Base-by-base conservation (phyloP, 208 protist species). In the Leishmania tropica region DNA sequence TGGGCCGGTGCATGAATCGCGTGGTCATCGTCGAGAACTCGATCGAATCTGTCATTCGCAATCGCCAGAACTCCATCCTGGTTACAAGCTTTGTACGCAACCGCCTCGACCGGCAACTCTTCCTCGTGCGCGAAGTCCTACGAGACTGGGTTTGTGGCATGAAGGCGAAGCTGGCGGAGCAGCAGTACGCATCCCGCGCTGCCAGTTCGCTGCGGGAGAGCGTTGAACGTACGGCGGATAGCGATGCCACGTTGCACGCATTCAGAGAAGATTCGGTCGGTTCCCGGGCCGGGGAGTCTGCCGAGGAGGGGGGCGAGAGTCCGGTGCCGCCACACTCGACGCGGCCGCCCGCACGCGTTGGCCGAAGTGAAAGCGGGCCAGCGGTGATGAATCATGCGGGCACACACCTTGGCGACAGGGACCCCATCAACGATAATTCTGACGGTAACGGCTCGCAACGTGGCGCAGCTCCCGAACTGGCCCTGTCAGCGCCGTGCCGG, bases 11-110 rank as follows among this genome's bases (percentile, higher is more conserved):
- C 24, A 85, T 98, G 78, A 83, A 93, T n/a, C 88, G 88, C 76
- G 85, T 90, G 47, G 90, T 95, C 65, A 97, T 98, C 79, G 88
- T 98, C n/a, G 94, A 98, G 80, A 98, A 98, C 86, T 89, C 92
- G n/a, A 87, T 93, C n/a, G 80, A 87, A n/a, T 96, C 90, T 10
- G 94, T 98, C 31, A 76, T 78, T 47, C 80, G 94, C 62, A 98
- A 98, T 81, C 88, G 92, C 54, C 65, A 76, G 73, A 92, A 97
- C 81, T 90, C 93, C 21, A 94, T 98, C 64, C 84, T 98, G 40
- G 92, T 98, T n/a, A 90, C 84, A 15, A 95, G 95, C 73, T 98
- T 97, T 85, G 88, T 96, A 19, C 88, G 81, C 40, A 97, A 89
- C 80, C 84, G 83, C 13, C 64, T 83, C 8, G 94, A 97, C 75